These are phyloP conservation scores for Mortierella sp. DNA, from an alignment of 371 early-diverging fungal species.

Conservation along the genomic window DNA sequence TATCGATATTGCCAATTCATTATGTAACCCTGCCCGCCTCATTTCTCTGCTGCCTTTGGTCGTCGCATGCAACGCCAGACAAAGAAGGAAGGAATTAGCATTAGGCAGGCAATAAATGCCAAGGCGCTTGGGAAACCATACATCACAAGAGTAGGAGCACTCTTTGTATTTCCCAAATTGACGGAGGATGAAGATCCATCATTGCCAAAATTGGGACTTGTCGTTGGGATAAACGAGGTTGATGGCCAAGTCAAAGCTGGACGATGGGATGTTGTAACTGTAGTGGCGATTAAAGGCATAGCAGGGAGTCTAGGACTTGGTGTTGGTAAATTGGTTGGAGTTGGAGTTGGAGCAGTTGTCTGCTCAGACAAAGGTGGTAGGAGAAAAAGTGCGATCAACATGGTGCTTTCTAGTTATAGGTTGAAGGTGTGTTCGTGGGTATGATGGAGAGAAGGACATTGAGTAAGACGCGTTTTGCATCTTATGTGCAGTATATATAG, in stretches of 20 bases:
- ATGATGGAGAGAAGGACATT: neutral
- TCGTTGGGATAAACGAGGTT: neutral
- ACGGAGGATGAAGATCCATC: neutral
- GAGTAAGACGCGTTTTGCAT: neutral
- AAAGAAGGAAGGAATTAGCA: constrained; percentile 41
- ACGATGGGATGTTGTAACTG: neutral
- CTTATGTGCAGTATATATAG: neutral
- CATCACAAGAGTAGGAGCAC: constrained; percentile 12
- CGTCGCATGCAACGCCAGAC: constrained; percentile 47
- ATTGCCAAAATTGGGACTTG: neutral
- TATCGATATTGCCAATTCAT: neutral
- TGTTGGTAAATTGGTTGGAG: neutral
- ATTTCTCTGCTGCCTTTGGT: neutral
- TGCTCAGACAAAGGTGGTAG: neutral
- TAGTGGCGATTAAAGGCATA: neutral
- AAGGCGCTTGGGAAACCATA: constrained; percentile 20
- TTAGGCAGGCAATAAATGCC: constrained; percentile 18
- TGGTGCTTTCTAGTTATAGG: neutral
- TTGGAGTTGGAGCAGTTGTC: neutral
- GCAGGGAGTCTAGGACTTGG: neutral
- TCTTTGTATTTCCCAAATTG: neutral
- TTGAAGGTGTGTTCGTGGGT: neutral
- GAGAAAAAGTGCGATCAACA: constrained; percentile 4
- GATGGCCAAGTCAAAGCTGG: neutral
- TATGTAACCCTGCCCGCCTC: neutral